Evolutionary conservation across 139 green algal species (phyloP), one percentile per base, ranked within the genome.

Genomic region (Yamagishiella unicocca): DNA sequence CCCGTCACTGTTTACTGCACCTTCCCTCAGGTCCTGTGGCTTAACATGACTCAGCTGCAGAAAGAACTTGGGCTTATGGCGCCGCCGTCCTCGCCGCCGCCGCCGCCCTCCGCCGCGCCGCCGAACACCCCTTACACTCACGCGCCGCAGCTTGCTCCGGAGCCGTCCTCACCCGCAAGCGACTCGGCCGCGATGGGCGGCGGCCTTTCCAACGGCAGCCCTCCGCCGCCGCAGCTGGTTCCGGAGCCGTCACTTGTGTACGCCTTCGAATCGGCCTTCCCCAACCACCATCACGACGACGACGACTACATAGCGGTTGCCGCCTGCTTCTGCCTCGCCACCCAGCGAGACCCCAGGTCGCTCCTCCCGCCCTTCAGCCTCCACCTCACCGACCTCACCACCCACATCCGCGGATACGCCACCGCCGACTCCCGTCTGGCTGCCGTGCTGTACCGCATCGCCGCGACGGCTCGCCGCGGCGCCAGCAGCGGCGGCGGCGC

Each of bases 21-120:
- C n/a, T n/a, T n/a, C n/a, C n/a, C n/a, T 3, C 81, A 87, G 82
- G 82, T 87, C 10, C 37, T 87, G 4, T 71, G 67, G 67, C 67
- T 87, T 5, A 87, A 87, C 66, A 81, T 77, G 67, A 22, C 50
- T 0, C 25, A 55, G 17, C 66, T 87, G 4, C 46, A 58, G 24
- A 58, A 35, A 6, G 67, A 87, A 31, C 58, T 87, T 22, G 78
- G 87, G 35, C 21, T 89, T 27, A 42, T 73, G 31, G 43, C 80
- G 12, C 29, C 40, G n/a, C 38, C 61, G 19, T 2, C 42, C 2
- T 29, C 58, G 27, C 40, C 55, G 58, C 38, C 58, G 33, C 33
- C 75, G 27, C 6, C 40, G 40, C 71, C 58, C 78, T 27, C 35
- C 54, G 35, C 43, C 1, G 38, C 72, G 38, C 27, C 46, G 40